Evolutionary conservation across 139 green algal genomes (phyloP).

Genomic region (Tetraselmis striata): DNA sequence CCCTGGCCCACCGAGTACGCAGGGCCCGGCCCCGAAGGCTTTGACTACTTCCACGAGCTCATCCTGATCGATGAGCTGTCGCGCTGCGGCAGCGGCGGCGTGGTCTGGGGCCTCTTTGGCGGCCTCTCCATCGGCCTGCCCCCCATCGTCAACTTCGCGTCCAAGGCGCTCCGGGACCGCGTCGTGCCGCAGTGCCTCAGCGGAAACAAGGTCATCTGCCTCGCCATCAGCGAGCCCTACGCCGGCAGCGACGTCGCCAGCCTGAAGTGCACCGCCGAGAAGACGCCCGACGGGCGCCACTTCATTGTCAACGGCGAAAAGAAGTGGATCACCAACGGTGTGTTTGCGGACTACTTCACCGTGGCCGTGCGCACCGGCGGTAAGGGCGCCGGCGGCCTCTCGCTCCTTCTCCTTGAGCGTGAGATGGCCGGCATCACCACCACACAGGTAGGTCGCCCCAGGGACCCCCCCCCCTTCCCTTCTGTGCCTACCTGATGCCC

Average conservation of each 20-base stretch:
- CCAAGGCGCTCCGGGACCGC: constrained; percentile 6
- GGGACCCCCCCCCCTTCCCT: neutral
- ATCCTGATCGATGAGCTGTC: constrained; percentile 20
- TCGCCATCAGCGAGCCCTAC: constrained; percentile 17
- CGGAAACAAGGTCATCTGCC: constrained; percentile 18
- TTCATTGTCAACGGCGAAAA: constrained; percentile 21
- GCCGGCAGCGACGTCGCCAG: constrained; percentile 14
- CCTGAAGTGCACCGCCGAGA: neutral
- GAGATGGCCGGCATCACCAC: constrained; percentile 7
- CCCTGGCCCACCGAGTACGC: constrained; percentile 13
- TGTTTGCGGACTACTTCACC: constrained; percentile 20
- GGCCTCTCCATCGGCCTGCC: constrained; percentile 15
- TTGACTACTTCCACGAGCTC: constrained; percentile 27
- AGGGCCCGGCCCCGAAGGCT: constrained; percentile 7
- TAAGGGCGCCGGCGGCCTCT: constrained; percentile 7
- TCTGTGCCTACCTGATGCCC: too few relatives aligned
- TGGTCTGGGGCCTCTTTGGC: neutral
- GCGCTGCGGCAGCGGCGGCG: constrained; percentile 6
- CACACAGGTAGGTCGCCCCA: constrained; percentile 5
- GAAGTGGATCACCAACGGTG: constrained; percentile 28
- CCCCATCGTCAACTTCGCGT: constrained; percentile 13
- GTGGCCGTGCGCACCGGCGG: constrained; percentile 18
- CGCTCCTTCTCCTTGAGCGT: constrained; percentile 8
- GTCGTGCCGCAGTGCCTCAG: constrained; percentile 1
- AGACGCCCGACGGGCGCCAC: neutral